A percentile compares a stretch with the other conserved stretches of the same genome.
Conservation (phyloP, 768 basidiomycete species). For the Austroboletus festivus region DNA sequence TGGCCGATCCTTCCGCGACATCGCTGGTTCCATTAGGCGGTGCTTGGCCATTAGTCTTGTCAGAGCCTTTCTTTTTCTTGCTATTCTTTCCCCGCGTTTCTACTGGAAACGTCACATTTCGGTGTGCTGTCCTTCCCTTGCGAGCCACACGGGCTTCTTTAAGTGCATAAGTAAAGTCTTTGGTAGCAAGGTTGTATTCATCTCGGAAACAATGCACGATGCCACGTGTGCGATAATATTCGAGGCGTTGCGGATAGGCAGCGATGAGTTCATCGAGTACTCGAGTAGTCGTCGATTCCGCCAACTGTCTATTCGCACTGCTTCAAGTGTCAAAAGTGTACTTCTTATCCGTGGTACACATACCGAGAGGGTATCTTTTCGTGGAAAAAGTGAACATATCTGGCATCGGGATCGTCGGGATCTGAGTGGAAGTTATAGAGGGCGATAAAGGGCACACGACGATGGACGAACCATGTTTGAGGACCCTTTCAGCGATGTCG, state of each 20-base stretch:
- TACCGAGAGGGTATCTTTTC: constrained; percentile 93
- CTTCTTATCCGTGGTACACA: constrained; percentile 16
- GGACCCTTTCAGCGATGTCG: constrained; percentile 84
- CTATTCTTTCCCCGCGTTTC: constrained; percentile 42
- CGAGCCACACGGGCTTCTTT: constrained; percentile 72
- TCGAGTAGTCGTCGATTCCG: constrained; percentile 77
- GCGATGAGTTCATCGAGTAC: constrained; percentile 78
- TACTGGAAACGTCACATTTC: constrained; percentile 37
- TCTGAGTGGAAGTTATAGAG: constrained; percentile 42
- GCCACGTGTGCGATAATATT: constrained; percentile 86
- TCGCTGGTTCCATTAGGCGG: constrained; percentile 57
- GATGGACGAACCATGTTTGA: constrained; percentile 52
- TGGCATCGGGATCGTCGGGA: constrained; percentile 72
- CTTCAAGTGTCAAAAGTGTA: constrained; percentile 1
- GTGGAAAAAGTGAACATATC: constrained; percentile 92
- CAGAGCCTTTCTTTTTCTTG: constrained; percentile 53
- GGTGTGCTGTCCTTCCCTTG: constrained; percentile 58
- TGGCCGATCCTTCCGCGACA: too few species aligned
- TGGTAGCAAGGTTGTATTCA: constrained; percentile 68
- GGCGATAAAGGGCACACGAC: not conserved
- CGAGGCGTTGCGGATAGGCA: constrained; percentile 68
- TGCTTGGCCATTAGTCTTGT: constrained; percentile 58
- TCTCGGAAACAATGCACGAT: constrained; percentile 89
- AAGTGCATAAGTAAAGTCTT: constrained; percentile 79
- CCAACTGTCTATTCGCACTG: constrained; percentile 61